Evolutionary conservation across 768 basidiomycete species (phyloP).

Genomic region (Phaeotremella skinneri): DNA sequence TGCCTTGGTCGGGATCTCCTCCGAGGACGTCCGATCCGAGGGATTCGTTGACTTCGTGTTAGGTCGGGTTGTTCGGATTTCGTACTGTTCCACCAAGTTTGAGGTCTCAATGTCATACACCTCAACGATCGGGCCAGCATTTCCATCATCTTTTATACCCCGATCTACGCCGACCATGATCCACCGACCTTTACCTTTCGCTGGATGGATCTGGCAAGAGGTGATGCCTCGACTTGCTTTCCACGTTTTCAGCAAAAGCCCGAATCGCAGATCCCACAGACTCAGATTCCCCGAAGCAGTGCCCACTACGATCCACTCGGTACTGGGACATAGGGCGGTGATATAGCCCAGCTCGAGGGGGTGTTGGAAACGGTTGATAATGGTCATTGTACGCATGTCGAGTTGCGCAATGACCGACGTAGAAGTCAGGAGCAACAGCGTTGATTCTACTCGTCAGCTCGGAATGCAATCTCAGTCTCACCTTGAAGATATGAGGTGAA

Average conservation of each 20-base stretch:
- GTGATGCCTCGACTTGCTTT: slow-evolving; percentile 58
- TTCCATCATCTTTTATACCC: slow-evolving; percentile 51
- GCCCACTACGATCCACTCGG: slow-evolving; percentile 83
- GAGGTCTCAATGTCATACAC: slow-evolving; percentile 91
- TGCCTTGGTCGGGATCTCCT: slow-evolving; percentile 21
- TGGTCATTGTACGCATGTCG: slow-evolving; percentile 79
- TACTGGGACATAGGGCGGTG: slow-evolving; percentile 75
- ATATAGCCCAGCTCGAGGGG: slow-evolving; percentile 84
- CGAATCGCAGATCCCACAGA: slow-evolving; percentile 94
- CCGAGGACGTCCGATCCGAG: background rate
- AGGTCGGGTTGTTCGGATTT: slow-evolving; percentile 52
- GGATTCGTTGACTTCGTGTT: slow-evolving; percentile 6
- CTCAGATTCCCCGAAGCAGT: slow-evolving; percentile 80
- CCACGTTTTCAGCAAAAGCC: slow-evolving; percentile 84
- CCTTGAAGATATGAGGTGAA: slow-evolving; percentile 34
- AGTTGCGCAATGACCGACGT: slow-evolving; percentile 71
- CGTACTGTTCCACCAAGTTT: slow-evolving; percentile 73
- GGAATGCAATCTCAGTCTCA: slow-evolving; percentile 13
- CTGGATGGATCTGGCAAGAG: slow-evolving; percentile 71
- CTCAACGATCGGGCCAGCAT: slow-evolving; percentile 61
- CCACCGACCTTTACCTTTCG: slow-evolving; percentile 84
- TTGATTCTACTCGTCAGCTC: slow-evolving; percentile 59
- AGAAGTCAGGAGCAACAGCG: slow-evolving; percentile 80
- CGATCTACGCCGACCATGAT: slow-evolving; percentile 68
- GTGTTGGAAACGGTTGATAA: slow-evolving; percentile 74